A percentile compares a stretch with the other conserved stretches of the same genome.
These are phyloP conservation scores for Annona cherimola DNA, from an alignment of 164 flowering plant species.

Conservation along the genomic window DNA sequence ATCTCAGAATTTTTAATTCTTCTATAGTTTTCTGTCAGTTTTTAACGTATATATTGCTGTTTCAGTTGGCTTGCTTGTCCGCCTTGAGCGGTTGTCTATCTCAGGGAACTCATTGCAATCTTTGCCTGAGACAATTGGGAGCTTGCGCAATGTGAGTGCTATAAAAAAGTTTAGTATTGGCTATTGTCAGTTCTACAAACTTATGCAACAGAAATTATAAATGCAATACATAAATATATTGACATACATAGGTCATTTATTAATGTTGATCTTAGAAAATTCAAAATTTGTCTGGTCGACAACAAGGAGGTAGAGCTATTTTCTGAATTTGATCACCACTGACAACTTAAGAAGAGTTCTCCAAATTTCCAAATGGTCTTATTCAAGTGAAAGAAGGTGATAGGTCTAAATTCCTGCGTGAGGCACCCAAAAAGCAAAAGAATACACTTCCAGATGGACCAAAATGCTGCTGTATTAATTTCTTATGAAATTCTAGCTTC, in stretches of 20 bases:
- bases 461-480: too few species aligned
- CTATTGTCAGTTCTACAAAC: background rate
- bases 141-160: conserved; percentile 87
- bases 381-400: too few species aligned
- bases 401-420: too few species aligned
- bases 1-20: background rate
- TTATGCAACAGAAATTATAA: too few species aligned
- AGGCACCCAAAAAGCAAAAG: too few species aligned
- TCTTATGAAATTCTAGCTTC: too few species aligned
- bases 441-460: too few species aligned
- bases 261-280: background rate
- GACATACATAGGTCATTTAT: background rate
- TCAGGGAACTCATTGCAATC: conserved; percentile 52
- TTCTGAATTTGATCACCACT: too few species aligned
- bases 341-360: too few species aligned
- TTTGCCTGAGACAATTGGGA: conserved; percentile 94
- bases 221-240: background rate
- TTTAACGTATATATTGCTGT: conserved; percentile 13
- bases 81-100: conserved; percentile 77
- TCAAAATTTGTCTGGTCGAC: too few species aligned
- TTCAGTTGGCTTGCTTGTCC: conserved; percentile 85
- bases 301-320: too few species aligned
- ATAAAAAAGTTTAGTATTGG: background rate
- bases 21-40: background rate
- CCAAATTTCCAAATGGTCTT: too few species aligned